phyloP scores from a whole-genome alignment of 2,329 filamentous ascomycete species.

The Pseudogymnoascus sp. region DNA sequence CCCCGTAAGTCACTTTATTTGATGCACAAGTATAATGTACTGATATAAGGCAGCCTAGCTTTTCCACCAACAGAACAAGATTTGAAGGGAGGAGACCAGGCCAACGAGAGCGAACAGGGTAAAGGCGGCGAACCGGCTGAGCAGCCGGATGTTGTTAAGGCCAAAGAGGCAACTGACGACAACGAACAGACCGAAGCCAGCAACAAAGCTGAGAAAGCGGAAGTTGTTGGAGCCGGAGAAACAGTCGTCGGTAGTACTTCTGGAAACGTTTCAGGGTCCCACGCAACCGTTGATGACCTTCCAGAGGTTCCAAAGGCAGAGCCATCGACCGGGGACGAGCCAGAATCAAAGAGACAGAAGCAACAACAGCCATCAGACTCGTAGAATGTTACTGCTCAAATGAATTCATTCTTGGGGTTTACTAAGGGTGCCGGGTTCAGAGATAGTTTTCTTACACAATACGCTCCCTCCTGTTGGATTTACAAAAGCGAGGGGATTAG shows the following conservation, averaged over 20 bases:
- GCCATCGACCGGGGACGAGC: conserved; percentile 22
- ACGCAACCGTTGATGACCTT: conserved; percentile 26
- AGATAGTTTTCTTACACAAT: neutral
- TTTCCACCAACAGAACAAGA: conserved; percentile 41
- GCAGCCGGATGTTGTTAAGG: conserved; percentile 15
- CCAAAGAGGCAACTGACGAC: conserved; percentile 16
- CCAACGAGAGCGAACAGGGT: neutral
- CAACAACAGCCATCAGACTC: conserved; percentile 2
- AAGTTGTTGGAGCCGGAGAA: conserved; percentile 21
- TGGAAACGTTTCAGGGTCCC: conserved; percentile 6
- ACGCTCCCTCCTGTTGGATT: neutral
- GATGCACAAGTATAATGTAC: neutral
- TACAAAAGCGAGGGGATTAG: neutral
- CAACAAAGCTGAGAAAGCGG: neutral
- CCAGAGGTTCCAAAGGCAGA: conserved; percentile 33
- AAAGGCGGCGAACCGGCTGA: neutral
- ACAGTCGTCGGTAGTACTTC: conserved; percentile 12
- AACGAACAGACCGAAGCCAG: conserved; percentile 3
- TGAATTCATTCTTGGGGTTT: neutral
- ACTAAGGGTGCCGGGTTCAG: neutral
- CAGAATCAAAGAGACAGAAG: conserved; percentile 31
- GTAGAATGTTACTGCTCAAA: neutral
- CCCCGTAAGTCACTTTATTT: conserved; percentile 59
- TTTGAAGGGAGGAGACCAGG: conserved; percentile 14
- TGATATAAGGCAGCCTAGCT: conserved; percentile 32